Conservation (phyloP, 441 rosid species). For the Populus hybrid region DNA sequence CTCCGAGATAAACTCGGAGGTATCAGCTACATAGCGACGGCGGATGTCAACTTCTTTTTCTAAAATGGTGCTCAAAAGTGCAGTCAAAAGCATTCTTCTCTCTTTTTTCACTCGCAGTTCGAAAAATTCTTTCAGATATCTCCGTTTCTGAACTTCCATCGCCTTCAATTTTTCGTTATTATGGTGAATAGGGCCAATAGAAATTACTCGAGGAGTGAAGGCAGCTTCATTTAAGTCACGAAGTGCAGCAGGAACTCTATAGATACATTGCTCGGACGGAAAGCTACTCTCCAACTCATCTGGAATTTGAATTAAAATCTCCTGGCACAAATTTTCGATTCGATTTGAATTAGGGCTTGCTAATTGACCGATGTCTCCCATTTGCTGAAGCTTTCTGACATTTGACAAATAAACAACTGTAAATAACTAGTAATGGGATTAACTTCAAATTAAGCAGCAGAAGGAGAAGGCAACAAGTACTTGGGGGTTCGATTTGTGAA, state of each 20-base stretch:
- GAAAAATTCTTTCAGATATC: background rate
- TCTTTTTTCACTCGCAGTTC: background rate
- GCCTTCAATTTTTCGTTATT: background rate
- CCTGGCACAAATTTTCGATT: too few species aligned
- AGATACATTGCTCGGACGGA: background rate
- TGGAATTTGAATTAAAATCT: too few species aligned
- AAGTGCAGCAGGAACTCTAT: background rate
- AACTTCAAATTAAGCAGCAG: too few species aligned
- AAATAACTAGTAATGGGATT: too few species aligned
- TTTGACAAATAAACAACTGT: too few species aligned
- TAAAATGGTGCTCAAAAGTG: background rate
- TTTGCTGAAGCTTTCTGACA: too few species aligned
- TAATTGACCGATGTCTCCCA: too few species aligned
- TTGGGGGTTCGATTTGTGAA: too few species aligned
- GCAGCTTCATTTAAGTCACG: background rate
- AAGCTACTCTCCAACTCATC: too few species aligned
- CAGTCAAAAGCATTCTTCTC: background rate
- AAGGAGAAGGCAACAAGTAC: too few species aligned
- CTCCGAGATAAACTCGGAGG: background rate
- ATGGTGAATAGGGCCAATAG: background rate
- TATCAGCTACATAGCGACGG: background rate
- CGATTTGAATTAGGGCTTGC: too few species aligned
- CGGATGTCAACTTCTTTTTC: too few species aligned
- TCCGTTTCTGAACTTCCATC: background rate
- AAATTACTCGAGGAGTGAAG: background rate